Evolutionary conservation across 2,329 filamentous ascomycete species (phyloP).

Genomic region (Microthyrium microscopicum): DNA sequence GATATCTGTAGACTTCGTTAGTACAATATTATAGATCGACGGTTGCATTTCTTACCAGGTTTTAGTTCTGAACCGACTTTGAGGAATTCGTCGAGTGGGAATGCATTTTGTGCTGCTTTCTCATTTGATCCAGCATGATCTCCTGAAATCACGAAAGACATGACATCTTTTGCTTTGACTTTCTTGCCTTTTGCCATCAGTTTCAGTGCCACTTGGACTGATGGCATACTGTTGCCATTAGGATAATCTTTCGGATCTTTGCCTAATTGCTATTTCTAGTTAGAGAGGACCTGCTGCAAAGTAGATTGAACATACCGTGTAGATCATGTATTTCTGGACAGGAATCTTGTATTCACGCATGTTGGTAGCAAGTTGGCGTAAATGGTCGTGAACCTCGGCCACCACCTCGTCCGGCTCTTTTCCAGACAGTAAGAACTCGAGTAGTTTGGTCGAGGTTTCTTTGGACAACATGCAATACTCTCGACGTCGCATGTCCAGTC

Average conservation of each 20-base stretch:
- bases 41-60: slow-evolving; percentile 34
- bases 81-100: slow-evolving; percentile 67
- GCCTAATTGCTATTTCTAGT: slow-evolving; percentile 78
- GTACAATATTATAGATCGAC: neutral
- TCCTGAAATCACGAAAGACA: slow-evolving; percentile 84
- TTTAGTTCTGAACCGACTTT: slow-evolving; percentile 59
- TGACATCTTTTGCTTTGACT: slow-evolving; percentile 85
- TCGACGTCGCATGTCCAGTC: slow-evolving; percentile 91
- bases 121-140: slow-evolving; percentile 45
- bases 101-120: slow-evolving; percentile 72
- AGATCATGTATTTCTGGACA: slow-evolving; percentile 85
- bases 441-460: slow-evolving; percentile 65
- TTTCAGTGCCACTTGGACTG: slow-evolving; percentile 85
- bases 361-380: slow-evolving; percentile 65
- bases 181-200: slow-evolving; percentile 75
- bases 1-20: slow-evolving; percentile 41
- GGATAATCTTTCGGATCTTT: slow-evolving; percentile 89
- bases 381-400: slow-evolving; percentile 80
- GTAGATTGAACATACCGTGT: slow-evolving; percentile 39
- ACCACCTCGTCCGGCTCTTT: slow-evolving; percentile 81
- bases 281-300: neutral
- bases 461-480: slow-evolving; percentile 95
- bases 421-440: slow-evolving; percentile 90
- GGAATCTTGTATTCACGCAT: slow-evolving; percentile 71
- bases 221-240: slow-evolving; percentile 87